phyloP scores from a whole-genome alignment of 2,329 filamentous ascomycete species.

The Ophiostoma fasciatum region DNA sequence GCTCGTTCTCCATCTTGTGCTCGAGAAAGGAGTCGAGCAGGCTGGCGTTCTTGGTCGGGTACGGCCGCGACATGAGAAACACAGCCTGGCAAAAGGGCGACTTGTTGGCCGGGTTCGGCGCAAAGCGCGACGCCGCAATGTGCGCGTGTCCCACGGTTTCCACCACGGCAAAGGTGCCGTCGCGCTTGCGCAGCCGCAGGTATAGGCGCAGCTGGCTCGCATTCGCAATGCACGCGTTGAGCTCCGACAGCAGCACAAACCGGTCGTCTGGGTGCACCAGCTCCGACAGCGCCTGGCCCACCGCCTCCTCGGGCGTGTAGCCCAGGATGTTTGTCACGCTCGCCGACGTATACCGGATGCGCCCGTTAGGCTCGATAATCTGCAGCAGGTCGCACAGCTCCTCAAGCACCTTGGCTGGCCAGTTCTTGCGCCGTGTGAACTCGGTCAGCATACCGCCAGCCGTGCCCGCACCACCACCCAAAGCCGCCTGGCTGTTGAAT shows the following conservation, averaged over 20 bases:
- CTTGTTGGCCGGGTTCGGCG: slow-evolving; percentile 47
- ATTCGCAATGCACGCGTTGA: slow-evolving; percentile 75
- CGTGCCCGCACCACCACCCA: slow-evolving; percentile 16
- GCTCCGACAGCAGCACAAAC: slow-evolving; percentile 66
- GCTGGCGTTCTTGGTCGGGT: slow-evolving; percentile 74
- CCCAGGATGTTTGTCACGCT: slow-evolving; percentile 63
- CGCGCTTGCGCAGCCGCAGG: slow-evolving; percentile 48
- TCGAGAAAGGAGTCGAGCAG: slow-evolving; percentile 87
- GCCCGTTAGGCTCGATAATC: slow-evolving; percentile 72
- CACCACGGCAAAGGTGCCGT: slow-evolving; percentile 63
- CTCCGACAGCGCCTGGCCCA: slow-evolving; percentile 63
- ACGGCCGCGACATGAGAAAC: slow-evolving; percentile 84
- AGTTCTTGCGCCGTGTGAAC: slow-evolving; percentile 51
- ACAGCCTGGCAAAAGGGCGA: slow-evolving; percentile 70
- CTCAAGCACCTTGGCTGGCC: slow-evolving; percentile 79
- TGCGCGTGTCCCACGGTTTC: slow-evolving; percentile 91
- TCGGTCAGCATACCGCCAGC: slow-evolving; percentile 39
- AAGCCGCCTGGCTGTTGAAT: background rate
- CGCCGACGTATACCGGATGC: slow-evolving; percentile 74
- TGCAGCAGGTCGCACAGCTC: slow-evolving; percentile 81
- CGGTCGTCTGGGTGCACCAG: slow-evolving; percentile 78
- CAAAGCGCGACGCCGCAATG: slow-evolving; percentile 53
- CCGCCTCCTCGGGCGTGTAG: slow-evolving; percentile 54
- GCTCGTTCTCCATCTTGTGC: slow-evolving; percentile 92
- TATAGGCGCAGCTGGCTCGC: slow-evolving; percentile 72